Evolutionary conservation across 2,329 filamentous ascomycete genomes (phyloP), one percentile per base, ranked within the genome.

Genomic region (Ophiocordyceps australis): DNA sequence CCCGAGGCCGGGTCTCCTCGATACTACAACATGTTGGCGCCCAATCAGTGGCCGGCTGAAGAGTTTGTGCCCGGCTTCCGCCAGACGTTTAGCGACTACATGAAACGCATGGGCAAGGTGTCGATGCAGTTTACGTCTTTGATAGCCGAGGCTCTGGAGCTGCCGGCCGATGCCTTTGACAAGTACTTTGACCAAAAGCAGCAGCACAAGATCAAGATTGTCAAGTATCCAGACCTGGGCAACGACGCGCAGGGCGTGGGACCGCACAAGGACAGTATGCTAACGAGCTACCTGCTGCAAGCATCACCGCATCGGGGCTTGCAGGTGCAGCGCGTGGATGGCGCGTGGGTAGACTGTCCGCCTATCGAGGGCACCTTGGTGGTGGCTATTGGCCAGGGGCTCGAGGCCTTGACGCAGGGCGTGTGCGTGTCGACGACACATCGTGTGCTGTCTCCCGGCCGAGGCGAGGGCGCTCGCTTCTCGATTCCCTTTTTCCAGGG

Each of bases 401-500:
- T 92, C 40, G 82, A 92, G 55, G 82, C 82, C 5, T 52, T 92
- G 36, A 91, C 82, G 13, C 70, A 70, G 33, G 82, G 82, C 17
- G 81, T 89, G 3, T 89, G 81, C 46, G 71, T 75, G 35, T 67
- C 70, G 33, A 91, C 82, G 3, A 89, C 81, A 21, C 82, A 91
- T 49, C 65, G 81, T 8, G 82, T 91, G 19, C 57, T 89, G n/a
- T 77, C 69, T 17, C 81, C 81, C 0, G 42, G 55, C 2, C 66
- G 68, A 7, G 80, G 78, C 9, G 55, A 65, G 8, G 82, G 80
- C 4, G 60, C 81, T 17, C 60, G 82, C 28, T 86, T 73, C 54
- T 79, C 71, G 7, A 75, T 91, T 24, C 82, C 82, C 0, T 91
- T 92, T 52, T 91, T 91, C 55, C 82, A 89, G 46, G 82, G 82